Evolutionary conservation across 441 rosid species (phyloP), one percentile per base, ranked within the genome.

Genomic region (Dalechampia spathulata): DNA sequence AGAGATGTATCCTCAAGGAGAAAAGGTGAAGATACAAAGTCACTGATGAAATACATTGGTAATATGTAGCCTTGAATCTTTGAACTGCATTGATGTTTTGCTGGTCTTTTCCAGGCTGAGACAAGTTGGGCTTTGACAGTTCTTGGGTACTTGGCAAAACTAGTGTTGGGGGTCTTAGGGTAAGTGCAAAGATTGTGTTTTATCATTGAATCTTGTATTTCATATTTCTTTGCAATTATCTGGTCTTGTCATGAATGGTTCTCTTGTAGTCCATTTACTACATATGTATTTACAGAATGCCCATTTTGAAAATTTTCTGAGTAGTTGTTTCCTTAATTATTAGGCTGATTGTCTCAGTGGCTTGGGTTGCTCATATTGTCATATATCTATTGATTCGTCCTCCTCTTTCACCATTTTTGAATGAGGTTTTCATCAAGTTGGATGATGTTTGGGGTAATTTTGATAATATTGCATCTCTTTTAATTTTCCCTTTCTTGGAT

Each of bases 1-100:
- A 75, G 99, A 94, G 78, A 72, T 88, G 85, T 94, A 94, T 57
- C 99, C 99, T 62, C 99, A 94, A 78, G 99, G 99, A 71, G 99
- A 94, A 72, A 77, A 85, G 95, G 99, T 94, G 65, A 51, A 46
- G 58, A 36, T 54, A 26, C 25, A 51, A 54, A 46, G 28, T 37
- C 25, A 14, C 32, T 43, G 50, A 30, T 22, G 49, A 36, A 16
- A 7, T 39, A 19, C 47, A 12, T 48, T 37, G 56, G 36, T 37
- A n/a, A 54, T 19, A 36, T 30, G 8, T 42, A 34, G 23, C 25
- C 55, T 67, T 11, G 30, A 30, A 36, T 30, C 16, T 28, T 21
- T 15, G 42, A 26, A 27, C 44, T 44, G n/a, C n/a, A 13, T 52
- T 74, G 51, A 37, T 52, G 28, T 63, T 51, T 47, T 69, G 38